Base-by-base conservation (phyloP, 2,329 filamentous ascomycete species). In the Fusarium mundagurra region DNA sequence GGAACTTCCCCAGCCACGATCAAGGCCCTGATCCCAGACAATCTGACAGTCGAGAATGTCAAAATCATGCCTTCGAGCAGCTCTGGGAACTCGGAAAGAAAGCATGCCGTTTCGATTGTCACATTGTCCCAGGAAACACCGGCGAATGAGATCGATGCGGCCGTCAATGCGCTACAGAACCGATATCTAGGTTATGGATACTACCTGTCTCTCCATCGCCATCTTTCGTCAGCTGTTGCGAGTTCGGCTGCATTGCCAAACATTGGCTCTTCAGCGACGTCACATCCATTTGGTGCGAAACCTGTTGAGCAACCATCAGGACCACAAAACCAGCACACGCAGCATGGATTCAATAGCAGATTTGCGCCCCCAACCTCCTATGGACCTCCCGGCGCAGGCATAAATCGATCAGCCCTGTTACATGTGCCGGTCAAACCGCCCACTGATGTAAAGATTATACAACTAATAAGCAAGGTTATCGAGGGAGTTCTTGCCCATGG, bases 381-480 rank as follows among this genome's bases (percentile, higher is more conserved):
- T 81, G 80, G 83, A 60, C 73, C 85, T 72, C 79, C 81, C 22
- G 69, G 78, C 18, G 84, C 84, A 29, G 84, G 85, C 2, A 74
- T 87, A 36, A 84, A 82, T 70, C 83, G 87, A 64, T 78, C 84
- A 45, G 85, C 82, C 8, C 83, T 92, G 24, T 85, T 89, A 12
- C 89, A 94, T 74, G 92, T 95, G 34, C 91, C 92, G 4, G 92
- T 98, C 18, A 90, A 90, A 70, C 88, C 92, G 12, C 96, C 96
- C 4, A 88, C 89, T 11, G 93, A 98, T 76, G 88, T 98, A 57
- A 92, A 91, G 73, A 92, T 93, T 70, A 85, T 98, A 2, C 92
- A 92, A 66, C 88, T 97, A 50, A 97, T 98, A 69, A 96, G 98
- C 84, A 95, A 93, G 80, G 93, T 95, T 0, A 88, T 97, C 39